Conservation (phyloP, 257 asterid species). For the Nicotiana paniculata region DNA sequence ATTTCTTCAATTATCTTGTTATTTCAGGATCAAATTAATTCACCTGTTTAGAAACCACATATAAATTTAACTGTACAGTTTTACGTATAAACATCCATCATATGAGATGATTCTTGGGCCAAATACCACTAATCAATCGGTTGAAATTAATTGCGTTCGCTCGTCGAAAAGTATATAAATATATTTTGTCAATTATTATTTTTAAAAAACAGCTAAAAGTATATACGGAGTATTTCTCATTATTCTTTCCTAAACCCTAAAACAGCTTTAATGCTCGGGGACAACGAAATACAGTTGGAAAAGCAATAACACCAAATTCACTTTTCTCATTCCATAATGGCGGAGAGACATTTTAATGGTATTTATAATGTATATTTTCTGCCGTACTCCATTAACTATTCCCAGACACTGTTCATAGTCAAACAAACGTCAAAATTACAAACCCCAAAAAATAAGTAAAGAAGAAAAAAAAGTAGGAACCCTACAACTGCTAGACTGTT, state of each 20-base stretch:
- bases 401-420: conserved; percentile 13
- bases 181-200: no score
- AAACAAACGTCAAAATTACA: conserved; percentile 8
- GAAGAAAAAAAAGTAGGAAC: neutral
- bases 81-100: no score
- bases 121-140: no score
- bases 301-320: conserved; percentile 24
- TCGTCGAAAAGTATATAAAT: no score
- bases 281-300: conserved; percentile 33
- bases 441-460: neutral
- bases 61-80: no score
- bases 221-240: no score
- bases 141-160: no score
- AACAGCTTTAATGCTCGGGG: conserved; percentile 16
- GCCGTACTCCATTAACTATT: neutral
- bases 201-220: no score
- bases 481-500: neutral
- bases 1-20: no score
- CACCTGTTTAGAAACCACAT: no score
- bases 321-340: conserved; percentile 33
- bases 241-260: neutral
- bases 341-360: conserved; percentile 19
- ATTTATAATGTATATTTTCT: neutral
- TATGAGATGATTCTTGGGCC: no score
- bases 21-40: no score